These are phyloP conservation scores for Colletotrichum plurivorum DNA, from an alignment of 2,329 filamentous ascomycete species.

Conservation along the genomic window DNA sequence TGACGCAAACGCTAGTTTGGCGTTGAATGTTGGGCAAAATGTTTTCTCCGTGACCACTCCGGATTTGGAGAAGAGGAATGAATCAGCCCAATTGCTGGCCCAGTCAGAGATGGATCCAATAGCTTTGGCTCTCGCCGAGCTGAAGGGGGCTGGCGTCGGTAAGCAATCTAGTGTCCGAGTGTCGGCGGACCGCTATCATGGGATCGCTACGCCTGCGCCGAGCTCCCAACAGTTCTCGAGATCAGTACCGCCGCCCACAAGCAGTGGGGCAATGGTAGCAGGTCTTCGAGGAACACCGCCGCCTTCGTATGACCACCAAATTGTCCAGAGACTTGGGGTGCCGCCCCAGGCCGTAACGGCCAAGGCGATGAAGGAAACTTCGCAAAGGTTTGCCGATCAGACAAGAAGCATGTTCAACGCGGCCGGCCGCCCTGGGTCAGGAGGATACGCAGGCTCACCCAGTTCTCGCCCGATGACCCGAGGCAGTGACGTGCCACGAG, in stretches of 20 bases:
- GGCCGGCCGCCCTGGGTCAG: conserved; percentile 52
- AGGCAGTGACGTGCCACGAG: conserved; percentile 70
- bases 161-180: conserved; percentile 88
- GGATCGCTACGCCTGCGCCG: conserved; percentile 86
- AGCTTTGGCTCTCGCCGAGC: conserved; percentile 89
- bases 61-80: conserved; percentile 67
- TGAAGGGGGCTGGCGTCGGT: conserved; percentile 83
- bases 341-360: conserved; percentile 94
- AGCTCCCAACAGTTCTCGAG: conserved; percentile 60
- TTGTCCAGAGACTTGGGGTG: conserved; percentile 83
- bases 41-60: conserved; percentile 93
- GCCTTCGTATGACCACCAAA: conserved; percentile 85
- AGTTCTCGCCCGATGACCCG: conserved; percentile 72
- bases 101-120: conserved; percentile 86
- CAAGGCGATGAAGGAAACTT: conserved; percentile 95
- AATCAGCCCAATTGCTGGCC: conserved; percentile 54
- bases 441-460: conserved; percentile 53
- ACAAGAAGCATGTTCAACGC: conserved; percentile 82
- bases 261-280: conserved; percentile 62
- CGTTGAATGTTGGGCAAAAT: conserved; percentile 95
- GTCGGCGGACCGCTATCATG: conserved; percentile 95
- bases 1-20: conserved; percentile 92
- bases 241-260: conserved; percentile 55
- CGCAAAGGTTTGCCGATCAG: conserved; percentile 88
- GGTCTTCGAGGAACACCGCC: conserved; percentile 83